These are phyloP conservation scores for Rhexocercosporidium sp. DNA, from an alignment of 2,329 filamentous ascomycete species.

Conservation along the genomic window DNA sequence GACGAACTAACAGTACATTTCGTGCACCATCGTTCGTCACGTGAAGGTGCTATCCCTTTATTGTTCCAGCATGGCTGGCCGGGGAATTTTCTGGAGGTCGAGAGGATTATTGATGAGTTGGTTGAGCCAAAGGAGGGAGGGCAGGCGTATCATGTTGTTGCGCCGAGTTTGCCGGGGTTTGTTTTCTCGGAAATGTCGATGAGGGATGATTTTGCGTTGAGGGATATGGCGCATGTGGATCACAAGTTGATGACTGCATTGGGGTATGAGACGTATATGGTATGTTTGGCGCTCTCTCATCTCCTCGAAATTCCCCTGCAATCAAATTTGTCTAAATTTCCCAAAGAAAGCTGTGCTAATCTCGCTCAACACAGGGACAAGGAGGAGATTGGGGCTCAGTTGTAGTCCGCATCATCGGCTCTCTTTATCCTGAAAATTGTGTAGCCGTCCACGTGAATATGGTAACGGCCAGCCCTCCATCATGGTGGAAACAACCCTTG, in stretches of 20 bases:
- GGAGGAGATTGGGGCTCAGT: constrained; percentile 75
- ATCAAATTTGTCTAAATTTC: too few relatives aligned
- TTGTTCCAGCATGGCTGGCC: constrained; percentile 59
- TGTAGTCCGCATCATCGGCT: constrained; percentile 63
- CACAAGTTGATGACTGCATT: constrained; percentile 69
- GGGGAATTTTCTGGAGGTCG: constrained; percentile 68
- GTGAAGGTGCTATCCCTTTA: constrained; percentile 49
- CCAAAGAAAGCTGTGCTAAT: constrained; percentile 59
- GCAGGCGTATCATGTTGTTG: constrained; percentile 54
- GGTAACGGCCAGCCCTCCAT: constrained; percentile 27
- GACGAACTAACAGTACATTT: constrained; percentile 64
- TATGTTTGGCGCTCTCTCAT: too few relatives aligned
- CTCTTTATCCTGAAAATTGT: constrained; percentile 55
- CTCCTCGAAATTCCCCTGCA: too few relatives aligned
- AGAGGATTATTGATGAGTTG: constrained; percentile 44
- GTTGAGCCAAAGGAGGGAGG: constrained; percentile 36
- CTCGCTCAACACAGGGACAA: constrained; percentile 62
- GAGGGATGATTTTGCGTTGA: constrained; percentile 23
- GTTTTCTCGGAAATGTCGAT: constrained; percentile 25
- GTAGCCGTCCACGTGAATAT: constrained; percentile 40
- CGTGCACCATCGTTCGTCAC: constrained; percentile 60
- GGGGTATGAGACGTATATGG: constrained; percentile 6
- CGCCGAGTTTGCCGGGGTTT: constrained; percentile 49
- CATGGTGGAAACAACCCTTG: constrained; percentile 27
- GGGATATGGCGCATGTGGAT: constrained; percentile 56